Evolutionary conservation across 2,329 filamentous ascomycete genomes (phyloP).

Genomic region (Colletotrichum kahawae): DNA sequence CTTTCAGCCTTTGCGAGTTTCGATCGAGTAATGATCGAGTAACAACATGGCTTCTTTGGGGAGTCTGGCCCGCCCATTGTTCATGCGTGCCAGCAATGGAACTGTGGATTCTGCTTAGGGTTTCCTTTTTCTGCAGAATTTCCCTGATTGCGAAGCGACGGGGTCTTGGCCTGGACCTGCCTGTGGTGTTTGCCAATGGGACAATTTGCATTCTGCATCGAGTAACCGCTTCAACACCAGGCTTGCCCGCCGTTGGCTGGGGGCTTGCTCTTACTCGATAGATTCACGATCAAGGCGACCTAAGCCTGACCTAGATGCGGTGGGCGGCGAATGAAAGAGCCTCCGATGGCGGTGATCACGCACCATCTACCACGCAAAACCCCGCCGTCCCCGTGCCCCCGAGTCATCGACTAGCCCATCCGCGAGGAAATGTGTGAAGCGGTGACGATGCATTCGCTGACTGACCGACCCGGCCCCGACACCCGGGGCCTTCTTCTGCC

Average conservation of each 20-base stretch:
- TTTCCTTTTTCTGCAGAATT: neutral
- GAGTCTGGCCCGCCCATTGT: neutral
- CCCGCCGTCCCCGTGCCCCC: neutral
- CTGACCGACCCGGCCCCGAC: neutral
- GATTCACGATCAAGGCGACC: neutral
- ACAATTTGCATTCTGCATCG: neutral
- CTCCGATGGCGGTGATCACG: neutral
- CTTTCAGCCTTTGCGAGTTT: slow-evolving; percentile 34
- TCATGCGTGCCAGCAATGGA: neutral
- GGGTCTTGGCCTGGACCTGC: neutral
- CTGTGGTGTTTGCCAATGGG: neutral
- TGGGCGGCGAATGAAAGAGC: neutral
- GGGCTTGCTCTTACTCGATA: slow-evolving; percentile 6
- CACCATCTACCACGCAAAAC: neutral
- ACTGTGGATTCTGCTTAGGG: neutral
- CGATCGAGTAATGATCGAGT: slow-evolving; percentile 53
- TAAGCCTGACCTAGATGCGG: neutral
- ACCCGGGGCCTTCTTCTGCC: neutral
- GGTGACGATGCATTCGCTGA: neutral
- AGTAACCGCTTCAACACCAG: neutral
- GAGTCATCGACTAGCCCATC: neutral
- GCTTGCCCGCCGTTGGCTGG: neutral
- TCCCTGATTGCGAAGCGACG: neutral
- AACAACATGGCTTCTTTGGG: slow-evolving; percentile 28
- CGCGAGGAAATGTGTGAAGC: neutral